Evolutionary conservation across 306 rosid genomes (phyloP).

Genomic region (Pterocarpus santalinus): DNA sequence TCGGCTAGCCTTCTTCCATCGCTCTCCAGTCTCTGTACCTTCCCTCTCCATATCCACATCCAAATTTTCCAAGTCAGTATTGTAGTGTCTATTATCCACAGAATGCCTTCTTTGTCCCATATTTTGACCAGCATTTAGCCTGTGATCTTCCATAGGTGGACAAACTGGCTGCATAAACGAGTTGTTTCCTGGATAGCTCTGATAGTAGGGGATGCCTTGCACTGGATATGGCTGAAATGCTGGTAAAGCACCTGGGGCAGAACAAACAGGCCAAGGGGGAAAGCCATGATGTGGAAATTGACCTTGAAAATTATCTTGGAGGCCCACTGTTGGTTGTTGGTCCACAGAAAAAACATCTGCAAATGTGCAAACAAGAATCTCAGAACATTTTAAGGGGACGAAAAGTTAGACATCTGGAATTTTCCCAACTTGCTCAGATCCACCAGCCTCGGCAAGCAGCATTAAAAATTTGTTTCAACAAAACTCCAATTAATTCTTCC

Average conservation of each 20-base stretch:
- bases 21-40: slow-evolving; percentile 58
- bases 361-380: slow-evolving; percentile 47
- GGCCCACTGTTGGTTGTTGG: slow-evolving; percentile 61
- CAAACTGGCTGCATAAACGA: slow-evolving; percentile 67
- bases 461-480: not conserved
- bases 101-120: slow-evolving; percentile 74
- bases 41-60: slow-evolving; percentile 58
- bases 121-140: slow-evolving; percentile 58
- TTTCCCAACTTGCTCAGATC: not conserved
- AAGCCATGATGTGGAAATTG: slow-evolving; percentile 77
- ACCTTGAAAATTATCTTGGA: slow-evolving; percentile 75
- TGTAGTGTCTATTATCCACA: slow-evolving; percentile 64
- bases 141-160: slow-evolving; percentile 66
- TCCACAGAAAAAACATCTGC: slow-evolving; percentile 65
- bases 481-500: not conserved
- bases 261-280: slow-evolving; percentile 87
- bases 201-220: slow-evolving; percentile 89
- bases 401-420: not conserved
- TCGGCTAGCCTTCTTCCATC: slow-evolving; percentile 60
- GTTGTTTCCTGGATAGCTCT: slow-evolving; percentile 68
- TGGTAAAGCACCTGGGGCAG: slow-evolving; percentile 72
- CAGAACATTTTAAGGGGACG: slow-evolving; percentile 18
- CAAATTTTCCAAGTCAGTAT: slow-evolving; percentile 64
- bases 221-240: slow-evolving; percentile 77
- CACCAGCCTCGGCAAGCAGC: slow-evolving; percentile 6